Conservation (phyloP, 768 basidiomycete species). For the Trametopsis cervina region DNA sequence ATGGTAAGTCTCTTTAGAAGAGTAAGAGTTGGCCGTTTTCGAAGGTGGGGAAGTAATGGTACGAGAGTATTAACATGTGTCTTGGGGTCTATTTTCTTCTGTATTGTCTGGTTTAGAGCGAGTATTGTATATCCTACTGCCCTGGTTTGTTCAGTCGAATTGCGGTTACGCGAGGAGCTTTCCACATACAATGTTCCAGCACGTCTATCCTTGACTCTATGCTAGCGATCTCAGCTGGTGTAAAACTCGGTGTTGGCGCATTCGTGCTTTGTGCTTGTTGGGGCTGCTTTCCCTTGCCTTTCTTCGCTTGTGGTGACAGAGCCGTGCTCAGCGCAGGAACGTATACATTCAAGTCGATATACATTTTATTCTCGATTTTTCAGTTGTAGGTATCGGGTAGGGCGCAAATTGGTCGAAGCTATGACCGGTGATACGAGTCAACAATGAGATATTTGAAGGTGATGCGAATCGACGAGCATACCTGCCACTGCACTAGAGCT, state of each 20-base stretch:
- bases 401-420: no score
- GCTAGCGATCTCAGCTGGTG: conserved; percentile 46
- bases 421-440: no score
- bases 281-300: conserved; percentile 51
- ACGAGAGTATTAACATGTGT: conserved; percentile 60
- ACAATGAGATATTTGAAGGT: no score
- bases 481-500: no score
- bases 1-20: conserved; percentile 77
- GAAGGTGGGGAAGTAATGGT: conserved; percentile 50
- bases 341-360: conserved; percentile 22
- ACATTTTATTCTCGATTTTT: conserved; percentile 13
- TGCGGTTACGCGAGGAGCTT: not conserved
- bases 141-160: conserved; percentile 10
- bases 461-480: no score
- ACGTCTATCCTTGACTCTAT: conserved; percentile 63
- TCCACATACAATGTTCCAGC: conserved; percentile 68
- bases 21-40: conserved; percentile 50
- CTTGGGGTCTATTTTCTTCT: conserved; percentile 67
- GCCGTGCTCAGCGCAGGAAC: conserved; percentile 13
- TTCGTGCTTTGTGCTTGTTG: conserved; percentile 22
- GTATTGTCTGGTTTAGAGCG: conserved; percentile 67
- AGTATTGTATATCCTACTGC: conserved; percentile 85
- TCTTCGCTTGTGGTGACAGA: conserved; percentile 32
- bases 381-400: no score
- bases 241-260: conserved; percentile 36